phyloP scores from a whole-genome alignment of 129 eudicot species.

The Centella asiatica region DNA sequence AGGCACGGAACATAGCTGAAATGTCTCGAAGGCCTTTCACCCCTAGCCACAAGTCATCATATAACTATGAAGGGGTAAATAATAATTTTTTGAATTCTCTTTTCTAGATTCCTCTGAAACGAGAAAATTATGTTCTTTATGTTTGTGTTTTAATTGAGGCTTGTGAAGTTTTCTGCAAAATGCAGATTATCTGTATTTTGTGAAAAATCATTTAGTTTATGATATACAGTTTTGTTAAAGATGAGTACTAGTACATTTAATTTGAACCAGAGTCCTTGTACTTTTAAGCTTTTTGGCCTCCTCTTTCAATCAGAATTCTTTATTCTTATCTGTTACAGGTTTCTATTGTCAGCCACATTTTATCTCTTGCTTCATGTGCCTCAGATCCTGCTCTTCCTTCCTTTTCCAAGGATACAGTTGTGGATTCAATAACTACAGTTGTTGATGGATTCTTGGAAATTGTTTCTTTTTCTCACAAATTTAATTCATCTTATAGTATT shows the following conservation, averaged over 20 bases:
- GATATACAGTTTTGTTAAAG: no score
- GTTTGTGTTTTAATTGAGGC: background rate
- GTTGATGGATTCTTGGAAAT: slow-evolving; percentile 92
- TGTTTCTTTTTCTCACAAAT: slow-evolving; percentile 16
- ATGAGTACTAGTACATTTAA: no score
- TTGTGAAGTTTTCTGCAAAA: background rate
- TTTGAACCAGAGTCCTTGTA: no score
- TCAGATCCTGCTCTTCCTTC: slow-evolving; percentile 72
- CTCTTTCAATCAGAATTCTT: background rate
- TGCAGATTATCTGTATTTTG: no score
- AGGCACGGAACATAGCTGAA: no score
- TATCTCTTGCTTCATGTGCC: slow-evolving; percentile 68
- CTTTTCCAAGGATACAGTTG: slow-evolving; percentile 57
- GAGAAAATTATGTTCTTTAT: background rate
- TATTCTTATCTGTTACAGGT: slow-evolving; percentile 49
- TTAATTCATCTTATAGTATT: background rate
- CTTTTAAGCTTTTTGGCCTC: background rate
- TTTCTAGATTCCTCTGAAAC: background rate
- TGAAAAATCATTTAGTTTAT: no score
- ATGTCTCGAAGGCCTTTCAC: no score
- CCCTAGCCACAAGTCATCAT: no score
- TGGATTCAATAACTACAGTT: slow-evolving; percentile 64
- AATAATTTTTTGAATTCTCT: background rate
- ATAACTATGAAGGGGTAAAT: no score
- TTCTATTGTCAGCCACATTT: slow-evolving; percentile 63